A percentile compares a stretch with the other conserved stretches of the same genome.
These are phyloP conservation scores for Nemania diffusa DNA, from an alignment of 2,329 filamentous ascomycete species.

Conservation along the genomic window DNA sequence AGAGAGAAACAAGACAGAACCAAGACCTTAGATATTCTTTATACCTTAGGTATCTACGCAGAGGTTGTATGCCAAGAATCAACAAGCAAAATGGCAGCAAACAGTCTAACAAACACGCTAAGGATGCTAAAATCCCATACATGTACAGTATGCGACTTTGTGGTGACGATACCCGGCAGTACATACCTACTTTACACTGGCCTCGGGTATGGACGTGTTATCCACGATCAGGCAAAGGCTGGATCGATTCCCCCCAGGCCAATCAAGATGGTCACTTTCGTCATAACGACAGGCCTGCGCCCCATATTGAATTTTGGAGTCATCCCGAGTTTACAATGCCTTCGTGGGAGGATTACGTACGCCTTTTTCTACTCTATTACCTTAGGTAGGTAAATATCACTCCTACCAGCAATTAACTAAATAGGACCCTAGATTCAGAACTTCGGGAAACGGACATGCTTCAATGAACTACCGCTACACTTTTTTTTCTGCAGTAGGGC, in stretches of 20 bases:
- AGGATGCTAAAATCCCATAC: background rate
- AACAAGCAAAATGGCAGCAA: background rate
- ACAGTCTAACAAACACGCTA: constrained; percentile 17
- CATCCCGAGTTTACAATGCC: background rate
- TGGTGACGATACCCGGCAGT: constrained; percentile 12
- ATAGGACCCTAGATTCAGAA: background rate
- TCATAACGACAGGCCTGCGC: constrained; percentile 26
- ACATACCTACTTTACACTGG: background rate
- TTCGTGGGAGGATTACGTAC: background rate
- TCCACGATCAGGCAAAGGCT: constrained; percentile 32
- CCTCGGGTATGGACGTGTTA: constrained; percentile 24
- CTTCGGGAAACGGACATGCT: background rate
- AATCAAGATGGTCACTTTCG: constrained; percentile 28
- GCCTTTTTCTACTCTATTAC: background rate
- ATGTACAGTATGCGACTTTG: background rate
- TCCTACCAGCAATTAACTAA: background rate
- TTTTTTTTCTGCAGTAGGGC: background rate
- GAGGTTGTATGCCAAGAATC: background rate
- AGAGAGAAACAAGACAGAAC: background rate
- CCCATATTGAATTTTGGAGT: constrained; percentile 17
- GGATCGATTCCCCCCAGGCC: constrained; percentile 31
- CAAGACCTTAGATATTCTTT: no score
- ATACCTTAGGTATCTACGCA: no score
- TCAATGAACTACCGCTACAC: background rate
- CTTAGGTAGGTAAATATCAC: background rate